Percentiles rank a stretch among this genome's conserved stretches.
These are phyloP conservation scores for Bretschneidera sinensis DNA, from an alignment of 345 rosid species.

Conservation along the genomic window DNA sequence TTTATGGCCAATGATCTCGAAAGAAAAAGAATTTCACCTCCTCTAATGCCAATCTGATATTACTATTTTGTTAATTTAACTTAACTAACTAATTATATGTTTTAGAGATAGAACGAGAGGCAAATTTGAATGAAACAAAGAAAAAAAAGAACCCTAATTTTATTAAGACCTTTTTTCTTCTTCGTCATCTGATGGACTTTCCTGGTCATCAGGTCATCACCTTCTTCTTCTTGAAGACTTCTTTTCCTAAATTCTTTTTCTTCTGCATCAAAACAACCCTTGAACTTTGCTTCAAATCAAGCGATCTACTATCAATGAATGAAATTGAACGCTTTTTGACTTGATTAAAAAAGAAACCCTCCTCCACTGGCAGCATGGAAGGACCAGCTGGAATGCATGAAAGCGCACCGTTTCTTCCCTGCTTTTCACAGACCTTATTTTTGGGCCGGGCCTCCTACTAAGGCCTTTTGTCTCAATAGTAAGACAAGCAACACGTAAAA, in stretches of 20 bases:
- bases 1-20: too few species aligned
- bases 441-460: too few species aligned
- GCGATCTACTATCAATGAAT: too few species aligned
- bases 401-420: background rate
- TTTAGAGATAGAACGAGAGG: background rate
- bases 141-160: conserved; percentile 1
- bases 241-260: conserved; percentile 76
- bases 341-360: too few species aligned
- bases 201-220: conserved; percentile 24
- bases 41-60: conserved; percentile 65
- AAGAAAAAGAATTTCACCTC: conserved; percentile 95
- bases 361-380: too few species aligned
- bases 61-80: background rate
- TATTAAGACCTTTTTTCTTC: conserved; percentile 49
- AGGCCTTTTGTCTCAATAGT: too few species aligned
- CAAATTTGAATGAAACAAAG: too few species aligned
- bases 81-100: too few species aligned
- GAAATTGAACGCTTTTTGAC: too few species aligned
- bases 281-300: background rate
- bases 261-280: conserved; percentile 22
- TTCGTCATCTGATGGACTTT: conserved; percentile 49
- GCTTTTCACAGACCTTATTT: too few species aligned
- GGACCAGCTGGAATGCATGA: too few species aligned
- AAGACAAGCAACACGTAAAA: too few species aligned
- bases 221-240: conserved; percentile 46